Base-by-base conservation (phyloP, 108 stramenopile species). In the Conticribra guillardii region DNA sequence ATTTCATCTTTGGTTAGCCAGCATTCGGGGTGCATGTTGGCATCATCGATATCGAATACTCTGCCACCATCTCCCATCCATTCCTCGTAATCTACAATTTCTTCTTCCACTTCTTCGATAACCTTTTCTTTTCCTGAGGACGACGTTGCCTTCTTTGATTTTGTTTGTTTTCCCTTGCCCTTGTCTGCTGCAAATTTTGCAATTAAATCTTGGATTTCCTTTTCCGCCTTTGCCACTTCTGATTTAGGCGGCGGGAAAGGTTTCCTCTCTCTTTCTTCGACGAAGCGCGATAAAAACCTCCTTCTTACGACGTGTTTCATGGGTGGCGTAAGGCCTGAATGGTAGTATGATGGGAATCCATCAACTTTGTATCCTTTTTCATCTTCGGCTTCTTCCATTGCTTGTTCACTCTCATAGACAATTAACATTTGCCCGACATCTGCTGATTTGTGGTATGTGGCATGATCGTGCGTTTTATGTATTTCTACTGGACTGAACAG, bases 351-450 rank as follows among this genome's bases (percentile, higher is more conserved):
- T 0, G 86, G 89, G 65, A 77, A 90, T 30, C 84, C 87, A 41
- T 85, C 71, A 32, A 72, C 61, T 51, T 79, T 83, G 65, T 78
- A 81, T 4, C 65, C 69, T 31, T 86, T 83, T 33, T 76, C 68
- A 5, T 74, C 84, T 69, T 96, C 90, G 4, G 87, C 90, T 73
- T 96, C 96, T 54, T 94, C 94, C 83, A 91, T 73, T 52, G 88
- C 88, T 73, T 80, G 87, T 64, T 81, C 77, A 48, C 92, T 91
- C 82, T 95, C 93, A 52, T 95, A 96, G 17, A 97, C 94, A 59
- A 96, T 88, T 50, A 96, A 62, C 88, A 96, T 93, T 84, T 97
- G 97, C 0, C 95, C 97, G 28, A 97, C 67, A 73, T 97, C 97
- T 2, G 79, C 76, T 30, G 85, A 81, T 75, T 97, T 97, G 85